Percentiles rank a stretch among this genome's conserved stretches.
Evolutionary conservation across 306 rosid genomes (phyloP).

Genomic region (Abrus pulchellus): DNA sequence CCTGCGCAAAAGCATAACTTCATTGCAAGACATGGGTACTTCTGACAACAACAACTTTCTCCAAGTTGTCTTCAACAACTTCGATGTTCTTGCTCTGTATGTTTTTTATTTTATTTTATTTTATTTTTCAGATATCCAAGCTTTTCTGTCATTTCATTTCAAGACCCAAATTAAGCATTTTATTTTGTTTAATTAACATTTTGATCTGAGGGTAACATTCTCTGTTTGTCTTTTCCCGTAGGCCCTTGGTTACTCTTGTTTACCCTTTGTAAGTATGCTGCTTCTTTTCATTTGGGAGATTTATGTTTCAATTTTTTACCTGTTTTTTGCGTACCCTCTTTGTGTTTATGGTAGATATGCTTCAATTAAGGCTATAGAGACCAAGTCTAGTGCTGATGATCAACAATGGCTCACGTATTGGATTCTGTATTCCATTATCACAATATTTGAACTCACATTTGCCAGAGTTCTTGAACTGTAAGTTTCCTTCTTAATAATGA

Average conservation of each 20-base stretch:
- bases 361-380: slow-evolving; percentile 90
- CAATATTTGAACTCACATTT: slow-evolving; percentile 93
- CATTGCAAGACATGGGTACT: slow-evolving; percentile 59
- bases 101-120: slow-evolving; percentile 8
- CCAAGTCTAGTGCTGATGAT: slow-evolving; percentile 74
- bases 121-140: background rate
- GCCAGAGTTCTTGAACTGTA: slow-evolving; percentile 85
- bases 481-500: slow-evolving; percentile 28
- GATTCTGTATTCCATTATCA: slow-evolving; percentile 87
- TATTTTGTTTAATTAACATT: background rate
- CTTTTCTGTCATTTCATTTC: background rate
- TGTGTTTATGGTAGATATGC: slow-evolving; percentile 64
- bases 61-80: slow-evolving; percentile 79
- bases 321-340: background rate
- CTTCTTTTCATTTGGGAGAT: background rate
- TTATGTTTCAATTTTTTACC: background rate
- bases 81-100: slow-evolving; percentile 90
- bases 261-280: slow-evolving; percentile 81
- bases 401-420: slow-evolving; percentile 99
- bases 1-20: slow-evolving; percentile 14
- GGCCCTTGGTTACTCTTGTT: slow-evolving; percentile 86
- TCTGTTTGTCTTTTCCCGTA: slow-evolving; percentile 45
- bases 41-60: slow-evolving; percentile 63
- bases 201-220: background rate
- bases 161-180: background rate